Evolutionary conservation across 441 rosid species (phyloP), one percentile per base, ranked within the genome.

Genomic region (Populus hybrid): DNA sequence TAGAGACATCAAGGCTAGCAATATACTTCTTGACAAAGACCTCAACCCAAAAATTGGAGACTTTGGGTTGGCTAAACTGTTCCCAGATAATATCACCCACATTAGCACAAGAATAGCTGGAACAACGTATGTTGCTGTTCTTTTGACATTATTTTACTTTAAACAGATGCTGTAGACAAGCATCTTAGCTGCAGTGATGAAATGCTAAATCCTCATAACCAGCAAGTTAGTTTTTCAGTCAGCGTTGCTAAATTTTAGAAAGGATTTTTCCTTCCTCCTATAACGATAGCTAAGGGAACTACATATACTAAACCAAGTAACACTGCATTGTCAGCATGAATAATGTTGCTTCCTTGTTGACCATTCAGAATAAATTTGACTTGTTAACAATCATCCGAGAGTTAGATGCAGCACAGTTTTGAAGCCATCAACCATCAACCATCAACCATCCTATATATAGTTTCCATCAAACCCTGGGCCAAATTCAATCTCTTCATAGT

Each of bases 31-130:
- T 32, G 99, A 94, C 85, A 71, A 67, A 72, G 84, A 93, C 69
- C 89, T 90, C 70, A 81, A 85, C 75, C 97, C 98, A 30, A 94
- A 94, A 82, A 94, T 94, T 65, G 98, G 98, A 72, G 97, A 94
- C 83, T 94, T 94, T 30, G 98, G 98, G 46, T 79, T 94, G 90
- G 97, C 99, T 36, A 94, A 93, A 85, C 97, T 95, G 74, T 95
- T 95, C 79, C 97, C 99, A 11, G 95, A 93, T 67, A 74, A 92
- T 79, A 93, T 93, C 81, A 92, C 99, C 85, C 99, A 93, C 80
- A 92, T 95, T 71, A 93, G 93, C 85, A 93, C 99, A 57, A 85
- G 94, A 79, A 88, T 94, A 50, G 98, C 98, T 32, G 97, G 98
- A 82, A 93, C 97, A 73, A 90, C 91, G 97, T 91, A 85, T 71